A percentile compares a stretch with the other conserved stretches of the same genome.
These are phyloP conservation scores for Chiua virens DNA, from an alignment of 768 basidiomycete genomes.

Conservation along the genomic window DNA sequence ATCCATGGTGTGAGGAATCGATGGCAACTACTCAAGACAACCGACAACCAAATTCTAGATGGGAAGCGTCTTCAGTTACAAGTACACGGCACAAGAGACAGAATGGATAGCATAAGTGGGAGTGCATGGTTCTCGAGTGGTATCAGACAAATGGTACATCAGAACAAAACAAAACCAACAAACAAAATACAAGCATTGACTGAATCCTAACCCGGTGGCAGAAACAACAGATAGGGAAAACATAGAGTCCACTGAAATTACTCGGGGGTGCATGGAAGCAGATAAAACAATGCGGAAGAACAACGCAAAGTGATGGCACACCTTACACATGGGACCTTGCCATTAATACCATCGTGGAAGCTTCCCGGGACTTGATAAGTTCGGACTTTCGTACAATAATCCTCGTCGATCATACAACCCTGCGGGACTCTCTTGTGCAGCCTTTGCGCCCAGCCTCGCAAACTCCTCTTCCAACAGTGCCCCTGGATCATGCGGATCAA, in stretches of 20 bases:
- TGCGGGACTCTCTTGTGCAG: slow-evolving; percentile 57
- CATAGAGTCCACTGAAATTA: not conserved
- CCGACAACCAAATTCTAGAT: slow-evolving; percentile 2
- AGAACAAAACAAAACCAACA: slow-evolving; percentile 10
- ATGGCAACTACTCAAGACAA: slow-evolving; percentile 3
- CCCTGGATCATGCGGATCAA: slow-evolving; percentile 73
- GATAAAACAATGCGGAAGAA: not conserved
- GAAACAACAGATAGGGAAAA: not conserved
- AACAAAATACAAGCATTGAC: slow-evolving; percentile 2
- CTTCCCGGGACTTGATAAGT: slow-evolving; percentile 53
- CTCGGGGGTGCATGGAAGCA: not conserved
- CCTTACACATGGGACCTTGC: not conserved
- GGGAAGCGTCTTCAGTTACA: not conserved
- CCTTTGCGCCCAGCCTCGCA: slow-evolving; percentile 45
- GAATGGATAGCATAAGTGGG: slow-evolving; percentile 1
- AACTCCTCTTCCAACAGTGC: slow-evolving; percentile 73
- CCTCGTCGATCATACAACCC: slow-evolving; percentile 64
- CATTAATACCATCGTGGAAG: slow-evolving; percentile 52
- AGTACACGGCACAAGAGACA: slow-evolving; percentile 1
- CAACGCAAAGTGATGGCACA: not conserved
- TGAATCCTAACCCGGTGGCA: not conserved
- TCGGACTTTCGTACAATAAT: slow-evolving; percentile 76
- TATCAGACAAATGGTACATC: slow-evolving; percentile 7
- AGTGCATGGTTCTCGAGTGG: not conserved
- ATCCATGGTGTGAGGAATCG: not conserved